Conservation (phyloP, 176 grass and related monocot genomes). For the Zea mays region DNA sequence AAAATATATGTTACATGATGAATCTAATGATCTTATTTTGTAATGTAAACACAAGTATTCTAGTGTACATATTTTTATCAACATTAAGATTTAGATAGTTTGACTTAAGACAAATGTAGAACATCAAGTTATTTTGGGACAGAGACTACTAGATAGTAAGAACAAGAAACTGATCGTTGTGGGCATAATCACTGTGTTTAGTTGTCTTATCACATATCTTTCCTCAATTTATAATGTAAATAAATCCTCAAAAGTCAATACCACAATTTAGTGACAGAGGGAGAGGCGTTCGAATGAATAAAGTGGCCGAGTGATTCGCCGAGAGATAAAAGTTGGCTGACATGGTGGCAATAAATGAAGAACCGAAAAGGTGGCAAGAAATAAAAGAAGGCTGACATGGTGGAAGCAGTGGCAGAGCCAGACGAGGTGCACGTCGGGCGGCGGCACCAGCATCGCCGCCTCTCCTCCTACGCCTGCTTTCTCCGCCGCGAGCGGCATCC, state of each 20-base stretch:
- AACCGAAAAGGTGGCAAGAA: slow-evolving; percentile 17
- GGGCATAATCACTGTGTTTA: neutral
- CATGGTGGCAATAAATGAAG: neutral
- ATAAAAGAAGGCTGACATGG: slow-evolving; percentile 46
- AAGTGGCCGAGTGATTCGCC: neutral
- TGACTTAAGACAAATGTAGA: too few species aligned
- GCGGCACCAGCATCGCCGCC: slow-evolving; percentile 64
- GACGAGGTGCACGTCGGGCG: slow-evolving; percentile 71
- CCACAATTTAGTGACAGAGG: neutral
- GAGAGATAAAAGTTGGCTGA: too few species aligned
- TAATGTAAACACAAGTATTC: too few species aligned
- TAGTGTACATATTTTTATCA: too few species aligned
- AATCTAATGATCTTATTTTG: too few species aligned
- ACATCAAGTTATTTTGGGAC: too few species aligned
- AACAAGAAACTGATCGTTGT: neutral
- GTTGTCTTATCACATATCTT: neutral
- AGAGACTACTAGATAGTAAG: neutral
- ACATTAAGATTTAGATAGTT: too few species aligned
- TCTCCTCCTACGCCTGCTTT: slow-evolving; percentile 28
- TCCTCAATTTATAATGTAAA: neutral
- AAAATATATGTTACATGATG: too few species aligned
- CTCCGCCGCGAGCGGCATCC: slow-evolving; percentile 68
- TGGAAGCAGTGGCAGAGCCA: slow-evolving; percentile 92
- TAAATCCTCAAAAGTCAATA: neutral
- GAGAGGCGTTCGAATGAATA: neutral